phyloP scores from a whole-genome alignment of 1,139 yeast species.

The Candida sp. region DNA sequence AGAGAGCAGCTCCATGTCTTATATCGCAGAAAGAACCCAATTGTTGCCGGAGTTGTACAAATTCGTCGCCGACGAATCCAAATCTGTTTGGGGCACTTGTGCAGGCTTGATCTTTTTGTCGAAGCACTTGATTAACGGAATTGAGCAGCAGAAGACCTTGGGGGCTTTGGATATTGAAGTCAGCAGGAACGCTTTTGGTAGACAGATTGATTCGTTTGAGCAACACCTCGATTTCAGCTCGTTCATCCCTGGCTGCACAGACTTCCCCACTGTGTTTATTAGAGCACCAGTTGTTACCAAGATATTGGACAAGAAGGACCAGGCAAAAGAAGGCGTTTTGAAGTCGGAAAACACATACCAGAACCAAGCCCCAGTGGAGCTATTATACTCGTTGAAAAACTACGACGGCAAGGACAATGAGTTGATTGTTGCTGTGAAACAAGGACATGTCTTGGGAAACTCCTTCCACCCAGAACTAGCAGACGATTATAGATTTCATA shows the following conservation, averaged over 20 bases:
- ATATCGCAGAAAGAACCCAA: constrained; percentile 70
- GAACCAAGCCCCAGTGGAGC: constrained; percentile 39
- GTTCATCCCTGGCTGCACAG: constrained; percentile 43
- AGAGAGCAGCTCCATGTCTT: constrained; percentile 78
- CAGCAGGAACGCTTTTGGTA: constrained; percentile 77
- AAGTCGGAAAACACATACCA: constrained; percentile 27
- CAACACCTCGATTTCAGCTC: constrained; percentile 50
- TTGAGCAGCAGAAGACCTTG: constrained; percentile 60
- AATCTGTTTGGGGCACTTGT: constrained; percentile 86
- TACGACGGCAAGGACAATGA: constrained; percentile 26
- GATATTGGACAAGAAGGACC: constrained; percentile 23
- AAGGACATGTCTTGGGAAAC: constrained; percentile 71
- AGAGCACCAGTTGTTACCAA: constrained; percentile 76
- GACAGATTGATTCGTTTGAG: constrained; percentile 74
- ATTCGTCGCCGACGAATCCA: constrained; percentile 49
- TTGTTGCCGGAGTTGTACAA: constrained; percentile 58
- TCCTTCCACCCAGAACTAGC: constrained; percentile 85
- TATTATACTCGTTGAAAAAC: constrained; percentile 39
- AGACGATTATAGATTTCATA: constrained; percentile 69
- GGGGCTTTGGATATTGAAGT: constrained; percentile 73
- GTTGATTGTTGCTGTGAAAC: constrained; percentile 73
- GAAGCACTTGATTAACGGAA: constrained; percentile 57
- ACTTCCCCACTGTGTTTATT: constrained; percentile 69
- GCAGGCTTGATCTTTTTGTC: constrained; percentile 81
- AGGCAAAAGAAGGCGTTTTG: constrained; percentile 20